phyloP scores from a whole-genome alignment of 148 eudicot species.

The Limonium bicolor region DNA sequence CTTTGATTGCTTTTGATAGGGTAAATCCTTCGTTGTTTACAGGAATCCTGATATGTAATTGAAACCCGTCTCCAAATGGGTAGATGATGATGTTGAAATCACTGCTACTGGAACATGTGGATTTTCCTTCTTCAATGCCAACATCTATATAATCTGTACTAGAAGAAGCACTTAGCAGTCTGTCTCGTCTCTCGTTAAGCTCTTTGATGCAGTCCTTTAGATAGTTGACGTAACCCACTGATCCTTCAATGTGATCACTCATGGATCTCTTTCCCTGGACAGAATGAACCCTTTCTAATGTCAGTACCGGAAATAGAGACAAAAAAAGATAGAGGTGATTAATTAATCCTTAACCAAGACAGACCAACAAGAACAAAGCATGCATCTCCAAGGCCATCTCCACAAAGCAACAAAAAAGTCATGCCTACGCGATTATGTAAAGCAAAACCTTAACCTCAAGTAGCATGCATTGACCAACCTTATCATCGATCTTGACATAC shows the following conservation, averaged over 20 bases:
- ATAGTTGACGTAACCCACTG: not conserved
- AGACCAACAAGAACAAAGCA: not conserved
- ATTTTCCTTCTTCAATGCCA: not conserved
- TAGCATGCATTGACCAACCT: no score
- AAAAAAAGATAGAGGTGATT: not conserved
- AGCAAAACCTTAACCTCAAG: not conserved
- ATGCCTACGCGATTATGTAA: not conserved
- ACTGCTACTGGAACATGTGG: not conserved
- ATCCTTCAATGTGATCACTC: not conserved
- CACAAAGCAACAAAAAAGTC: not conserved
- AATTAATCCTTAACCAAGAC: not conserved
- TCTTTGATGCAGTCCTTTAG: not conserved
- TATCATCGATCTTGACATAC: no score
- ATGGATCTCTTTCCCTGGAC: constrained; percentile 4
- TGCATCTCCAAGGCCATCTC: not conserved
- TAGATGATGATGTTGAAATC: not conserved
- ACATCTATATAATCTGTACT: no score
- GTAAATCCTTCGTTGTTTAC: constrained; percentile 8
- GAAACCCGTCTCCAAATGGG: not conserved
- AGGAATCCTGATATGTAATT: not conserved
- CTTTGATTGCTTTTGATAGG: constrained; percentile 27
- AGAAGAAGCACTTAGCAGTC: not conserved
- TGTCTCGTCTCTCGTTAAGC: not conserved
- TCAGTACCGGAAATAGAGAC: not conserved
- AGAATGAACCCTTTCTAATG: no score